Base-by-base conservation (phyloP, 2,329 filamentous ascomycete species). In the Sarocladium kiliense region DNA sequence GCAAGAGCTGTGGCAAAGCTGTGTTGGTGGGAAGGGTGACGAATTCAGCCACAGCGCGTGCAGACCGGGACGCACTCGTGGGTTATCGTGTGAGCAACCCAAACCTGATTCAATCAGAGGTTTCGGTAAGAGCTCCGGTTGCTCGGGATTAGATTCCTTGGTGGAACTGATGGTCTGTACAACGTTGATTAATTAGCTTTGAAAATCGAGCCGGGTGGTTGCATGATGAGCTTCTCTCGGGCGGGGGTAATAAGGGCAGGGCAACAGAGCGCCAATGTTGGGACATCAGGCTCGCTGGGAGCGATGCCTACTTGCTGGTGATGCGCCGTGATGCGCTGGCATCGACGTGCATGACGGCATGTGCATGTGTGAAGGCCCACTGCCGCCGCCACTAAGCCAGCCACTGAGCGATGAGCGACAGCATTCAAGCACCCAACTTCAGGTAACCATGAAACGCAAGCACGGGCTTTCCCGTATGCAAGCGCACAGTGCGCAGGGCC, bases 31-130 rank as follows among this genome's bases (percentile, higher is more conserved):
- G 27, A 34, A 34, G 19, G 47, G 27, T 34, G 47, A 51, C 27
- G 47, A 51, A 16, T 51, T 51, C 47, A 51, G 47, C 47, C 47
- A 36, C 47, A 51, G 47, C 47, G 47, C 47, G 36, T 51, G 47
- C 47, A 36, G 18, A 7, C n/a, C 18, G 27, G 47, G 47, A 36
- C 12, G 47, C 14, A 18, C 27, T 36, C 3, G 10, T 21, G 30
- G 30, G 30, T 16, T 36, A 16, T 34, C 47, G 47, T 11, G 27
- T 23, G 3, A n/a, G 23, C 25, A 32, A 19, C 7, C 10, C 9
- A 30, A 27, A 2, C 10, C 12, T 19, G n/a, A 27, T 23, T 36
- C 14, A n/a, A 30, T 23, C 11, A 36, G n/a, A 23, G 12, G 4
- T 34, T 36, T 12, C 19, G 27, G 47, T 14, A 23, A 14, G 7